Evolutionary conservation across 1,284 basidiomycete species (phyloP).

Genomic region (Moniliella sp.): DNA sequence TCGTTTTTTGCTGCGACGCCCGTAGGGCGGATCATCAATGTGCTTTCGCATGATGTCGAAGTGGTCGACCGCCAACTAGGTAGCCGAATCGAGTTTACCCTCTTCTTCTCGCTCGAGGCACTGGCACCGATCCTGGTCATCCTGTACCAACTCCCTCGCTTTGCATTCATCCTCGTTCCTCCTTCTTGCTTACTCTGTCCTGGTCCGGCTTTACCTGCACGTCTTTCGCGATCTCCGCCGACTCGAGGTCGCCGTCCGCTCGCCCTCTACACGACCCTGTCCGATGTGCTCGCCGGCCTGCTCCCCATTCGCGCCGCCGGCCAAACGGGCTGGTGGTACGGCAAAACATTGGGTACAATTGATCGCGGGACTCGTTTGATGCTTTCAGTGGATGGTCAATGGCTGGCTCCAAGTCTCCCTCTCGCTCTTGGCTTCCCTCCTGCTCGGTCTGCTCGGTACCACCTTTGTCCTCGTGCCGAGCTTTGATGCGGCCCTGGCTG

Average conservation of each 20-base stretch:
- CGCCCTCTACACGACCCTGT: conserved; percentile 31
- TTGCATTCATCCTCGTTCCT: background rate
- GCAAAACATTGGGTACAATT: conserved; percentile 16
- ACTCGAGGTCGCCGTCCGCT: conserved; percentile 25
- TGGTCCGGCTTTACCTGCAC: no score
- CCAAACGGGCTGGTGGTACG: conserved; percentile 36
- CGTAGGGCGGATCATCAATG: conserved; percentile 39
- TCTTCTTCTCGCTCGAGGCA: conserved; percentile 13
- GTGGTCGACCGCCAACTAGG: conserved; percentile 37
- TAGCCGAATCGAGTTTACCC: conserved; percentile 4
- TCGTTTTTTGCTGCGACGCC: conserved; percentile 20
- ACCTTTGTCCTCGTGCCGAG: no score
- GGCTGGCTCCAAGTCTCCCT: no score
- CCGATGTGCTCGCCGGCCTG: conserved; percentile 35
- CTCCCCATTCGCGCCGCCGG: conserved; percentile 40
- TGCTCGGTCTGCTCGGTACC: no score
- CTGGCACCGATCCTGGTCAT: conserved; percentile 25
- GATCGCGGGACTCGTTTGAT: conserved; percentile 34
- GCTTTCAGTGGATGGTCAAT: conserved; percentile 1
- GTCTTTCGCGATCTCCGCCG: conserved; percentile 36
- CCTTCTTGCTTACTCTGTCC: no score
- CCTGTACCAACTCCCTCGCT: conserved; percentile 2
- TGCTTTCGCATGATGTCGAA: conserved; percentile 38
- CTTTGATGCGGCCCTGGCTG: no score
- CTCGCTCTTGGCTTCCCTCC: no score